phyloP scores from a whole-genome alignment of 225 moss, liverwort and hornwort species.

The Anthoceros angustus region DNA sequence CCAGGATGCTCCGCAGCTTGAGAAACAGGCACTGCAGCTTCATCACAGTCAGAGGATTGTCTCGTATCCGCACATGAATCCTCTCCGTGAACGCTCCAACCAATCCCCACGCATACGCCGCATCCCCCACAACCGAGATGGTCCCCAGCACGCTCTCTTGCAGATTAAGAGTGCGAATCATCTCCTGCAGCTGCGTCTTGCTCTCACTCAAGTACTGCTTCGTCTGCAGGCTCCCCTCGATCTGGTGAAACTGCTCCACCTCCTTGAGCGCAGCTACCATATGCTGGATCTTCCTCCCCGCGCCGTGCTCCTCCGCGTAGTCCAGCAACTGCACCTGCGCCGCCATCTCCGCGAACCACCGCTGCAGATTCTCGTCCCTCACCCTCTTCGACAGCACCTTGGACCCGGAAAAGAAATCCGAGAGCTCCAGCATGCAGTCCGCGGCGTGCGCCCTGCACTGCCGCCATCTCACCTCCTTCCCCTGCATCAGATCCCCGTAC shows the following conservation, averaged over 20 bases:
- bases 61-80: constrained; percentile 66
- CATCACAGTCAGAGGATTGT: constrained; percentile 77
- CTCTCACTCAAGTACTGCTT: constrained; percentile 89
- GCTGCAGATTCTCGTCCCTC: constrained; percentile 78
- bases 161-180: constrained; percentile 86
- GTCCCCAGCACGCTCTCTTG: constrained; percentile 81
- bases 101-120: constrained; percentile 87
- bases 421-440: constrained; percentile 77
- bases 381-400: constrained; percentile 84
- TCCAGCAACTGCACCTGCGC: constrained; percentile 64
- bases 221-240: constrained; percentile 86
- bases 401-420: constrained; percentile 94
- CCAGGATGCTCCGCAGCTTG: constrained; percentile 89
- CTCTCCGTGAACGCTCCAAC: constrained; percentile 63
- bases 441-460: constrained; percentile 75
- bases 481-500: constrained; percentile 73
- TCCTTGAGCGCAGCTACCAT: constrained; percentile 81
- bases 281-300: constrained; percentile 82
- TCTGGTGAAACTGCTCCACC: constrained; percentile 99
- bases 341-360: constrained; percentile 78
- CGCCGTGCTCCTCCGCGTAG: constrained; percentile 56
- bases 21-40: constrained; percentile 92
- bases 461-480: constrained; percentile 60
- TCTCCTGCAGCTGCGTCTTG: constrained; percentile 61
- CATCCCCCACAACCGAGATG: constrained; percentile 75